Evolutionary conservation across 371 early-diverging fungal genomes (phyloP).

Genomic region (Saksenaea vasiformis): DNA sequence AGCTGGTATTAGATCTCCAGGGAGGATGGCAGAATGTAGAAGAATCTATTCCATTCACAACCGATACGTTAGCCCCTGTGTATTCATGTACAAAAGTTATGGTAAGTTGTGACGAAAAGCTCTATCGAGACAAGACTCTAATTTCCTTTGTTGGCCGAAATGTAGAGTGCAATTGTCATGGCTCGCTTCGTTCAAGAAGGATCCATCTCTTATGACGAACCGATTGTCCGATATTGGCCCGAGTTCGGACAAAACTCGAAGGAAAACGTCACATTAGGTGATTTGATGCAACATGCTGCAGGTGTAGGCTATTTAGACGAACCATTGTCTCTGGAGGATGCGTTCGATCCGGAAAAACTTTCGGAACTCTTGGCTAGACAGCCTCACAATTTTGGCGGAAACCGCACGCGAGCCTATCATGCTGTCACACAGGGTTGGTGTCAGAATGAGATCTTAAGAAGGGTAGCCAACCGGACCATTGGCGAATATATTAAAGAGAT

Average conservation of each 20-base stretch:
- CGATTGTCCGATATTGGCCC: slow-evolving; percentile 71
- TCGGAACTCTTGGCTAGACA: slow-evolving; percentile 55
- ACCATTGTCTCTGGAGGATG: slow-evolving; percentile 31
- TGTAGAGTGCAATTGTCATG: slow-evolving; percentile 52
- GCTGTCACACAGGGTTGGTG: slow-evolving; percentile 72
- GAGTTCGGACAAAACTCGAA: slow-evolving; percentile 78
- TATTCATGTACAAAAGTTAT: slow-evolving; percentile 68
- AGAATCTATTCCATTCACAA: slow-evolving; percentile 42
- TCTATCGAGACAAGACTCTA: neutral
- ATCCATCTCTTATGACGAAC: slow-evolving; percentile 52
- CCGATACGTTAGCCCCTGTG: slow-evolving; percentile 63
- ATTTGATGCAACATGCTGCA: slow-evolving; percentile 66
- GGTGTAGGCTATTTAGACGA: slow-evolving; percentile 64
- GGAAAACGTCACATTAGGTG: slow-evolving; percentile 65
- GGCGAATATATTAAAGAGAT: slow-evolving; percentile 61
- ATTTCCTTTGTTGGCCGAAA: neutral
- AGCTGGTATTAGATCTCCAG: slow-evolving; percentile 60
- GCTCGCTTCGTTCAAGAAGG: slow-evolving; percentile 65
- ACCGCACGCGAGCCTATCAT: slow-evolving; percentile 59
- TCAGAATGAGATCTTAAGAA: slow-evolving; percentile 68
- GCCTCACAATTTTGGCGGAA: slow-evolving; percentile 65
- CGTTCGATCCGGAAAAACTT: slow-evolving; percentile 33
- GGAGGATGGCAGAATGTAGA: slow-evolving; percentile 65
- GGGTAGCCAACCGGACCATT: slow-evolving; percentile 57
- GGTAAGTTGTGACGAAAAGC: slow-evolving; percentile 24